Conservation (phyloP, 2,329 filamentous ascomycete genomes). For the Ophiostoma fasciatum region DNA sequence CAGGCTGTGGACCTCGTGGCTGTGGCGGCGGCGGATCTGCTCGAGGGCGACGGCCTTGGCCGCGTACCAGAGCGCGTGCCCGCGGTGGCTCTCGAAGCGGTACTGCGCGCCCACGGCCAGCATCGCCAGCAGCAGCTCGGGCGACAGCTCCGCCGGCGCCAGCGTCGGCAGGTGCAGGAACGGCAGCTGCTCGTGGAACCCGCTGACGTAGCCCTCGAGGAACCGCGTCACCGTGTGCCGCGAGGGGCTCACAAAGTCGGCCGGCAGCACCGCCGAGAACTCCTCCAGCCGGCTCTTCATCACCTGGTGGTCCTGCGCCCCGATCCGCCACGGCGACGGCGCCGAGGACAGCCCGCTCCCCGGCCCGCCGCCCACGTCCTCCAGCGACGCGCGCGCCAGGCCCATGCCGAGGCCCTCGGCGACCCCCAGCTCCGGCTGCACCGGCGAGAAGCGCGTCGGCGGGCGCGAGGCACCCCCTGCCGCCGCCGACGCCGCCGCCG, state of each 20-base stretch:
- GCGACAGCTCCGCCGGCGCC: slow-evolving; percentile 45
- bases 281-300: slow-evolving; percentile 46
- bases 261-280: slow-evolving; percentile 44
- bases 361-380: slow-evolving; percentile 26
- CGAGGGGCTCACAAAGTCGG: slow-evolving; percentile 53
- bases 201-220: slow-evolving; percentile 53
- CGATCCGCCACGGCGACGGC: slow-evolving; percentile 29
- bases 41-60: slow-evolving; percentile 42
- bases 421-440: slow-evolving; percentile 34
- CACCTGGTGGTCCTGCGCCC: slow-evolving; percentile 35
- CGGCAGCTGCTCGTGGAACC: slow-evolving; percentile 45
- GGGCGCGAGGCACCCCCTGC: slow-evolving; percentile 29
- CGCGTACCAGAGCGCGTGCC: slow-evolving; percentile 46
- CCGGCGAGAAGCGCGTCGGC: slow-evolving; percentile 37
- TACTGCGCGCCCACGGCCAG: slow-evolving; percentile 54
- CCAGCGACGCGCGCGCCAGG: slow-evolving; percentile 18
- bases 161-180: slow-evolving; percentile 57
- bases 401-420: no score
- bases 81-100: slow-evolving; percentile 43
- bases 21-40: slow-evolving; percentile 42
- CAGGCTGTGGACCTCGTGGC: slow-evolving; percentile 40
- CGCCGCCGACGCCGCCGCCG: slow-evolving; percentile 25
- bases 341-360: neutral
- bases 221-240: slow-evolving; percentile 54
- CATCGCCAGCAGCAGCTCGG: slow-evolving; percentile 53